These are phyloP conservation scores for Aspergillus jensenii DNA, from an alignment of 2,329 filamentous ascomycete genomes.

Conservation along the genomic window DNA sequence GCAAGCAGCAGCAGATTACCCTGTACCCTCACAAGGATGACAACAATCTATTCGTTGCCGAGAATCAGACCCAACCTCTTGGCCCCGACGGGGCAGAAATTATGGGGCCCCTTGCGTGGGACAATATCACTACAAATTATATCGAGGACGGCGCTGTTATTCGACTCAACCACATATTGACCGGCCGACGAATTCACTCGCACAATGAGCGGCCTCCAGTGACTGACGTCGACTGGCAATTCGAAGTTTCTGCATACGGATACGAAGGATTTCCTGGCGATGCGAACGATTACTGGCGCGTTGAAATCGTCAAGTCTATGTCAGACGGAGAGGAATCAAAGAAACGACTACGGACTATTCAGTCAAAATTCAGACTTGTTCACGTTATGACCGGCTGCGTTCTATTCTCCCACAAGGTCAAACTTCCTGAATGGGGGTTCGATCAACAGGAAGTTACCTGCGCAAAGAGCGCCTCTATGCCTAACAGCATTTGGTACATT, in stretches of 20 bases:
- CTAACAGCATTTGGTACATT: slow-evolving; percentile 97
- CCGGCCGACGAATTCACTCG: slow-evolving; percentile 87
- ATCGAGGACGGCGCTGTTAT: slow-evolving; percentile 79
- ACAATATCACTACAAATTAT: slow-evolving; percentile 65
- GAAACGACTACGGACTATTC: slow-evolving; percentile 83
- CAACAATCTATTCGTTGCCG: slow-evolving; percentile 91
- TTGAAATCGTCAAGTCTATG: slow-evolving; percentile 91
- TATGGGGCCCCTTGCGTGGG: slow-evolving; percentile 81
- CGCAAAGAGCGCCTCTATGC: slow-evolving; percentile 82
- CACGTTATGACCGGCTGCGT: slow-evolving; percentile 97
- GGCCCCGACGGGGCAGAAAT: slow-evolving; percentile 69
- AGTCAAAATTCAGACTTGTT: slow-evolving; percentile 93
- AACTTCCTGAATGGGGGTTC: slow-evolving; percentile 95
- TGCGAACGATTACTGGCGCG: slow-evolving; percentile 91
- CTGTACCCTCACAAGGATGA: slow-evolving; percentile 99
- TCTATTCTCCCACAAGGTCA: slow-evolving; percentile 98
- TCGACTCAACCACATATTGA: slow-evolving; percentile 79
- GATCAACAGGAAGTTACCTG: slow-evolving; percentile 99
- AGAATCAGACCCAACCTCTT: slow-evolving; percentile 93
- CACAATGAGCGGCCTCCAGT: slow-evolving; percentile 86
- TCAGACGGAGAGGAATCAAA: slow-evolving; percentile 78
- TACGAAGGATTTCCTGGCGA: slow-evolving; percentile 97
- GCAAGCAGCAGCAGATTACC: slow-evolving; percentile 98
- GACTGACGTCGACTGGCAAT: slow-evolving; percentile 89
- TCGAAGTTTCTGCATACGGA: slow-evolving; percentile 93